phyloP scores from a whole-genome alignment of 805 yeast species.

The Sugiyamaella chiloensis region DNA sequence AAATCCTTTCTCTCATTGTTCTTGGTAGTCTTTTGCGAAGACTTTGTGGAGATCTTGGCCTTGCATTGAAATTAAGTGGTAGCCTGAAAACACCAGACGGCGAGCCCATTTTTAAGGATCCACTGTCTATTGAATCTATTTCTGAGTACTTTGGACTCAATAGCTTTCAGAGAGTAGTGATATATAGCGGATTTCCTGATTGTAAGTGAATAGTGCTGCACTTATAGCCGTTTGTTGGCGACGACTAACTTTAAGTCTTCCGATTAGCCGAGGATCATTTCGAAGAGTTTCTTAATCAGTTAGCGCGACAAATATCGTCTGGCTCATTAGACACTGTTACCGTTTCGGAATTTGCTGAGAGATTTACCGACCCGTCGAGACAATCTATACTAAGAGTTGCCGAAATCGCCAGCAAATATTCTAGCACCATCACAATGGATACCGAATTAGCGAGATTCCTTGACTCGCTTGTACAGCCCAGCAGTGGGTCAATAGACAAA shows the following conservation, averaged over 20 bases:
- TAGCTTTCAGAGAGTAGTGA: not conserved
- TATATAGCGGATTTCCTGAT: too few species aligned
- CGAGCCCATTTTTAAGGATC: not conserved
- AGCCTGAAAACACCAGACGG: not conserved
- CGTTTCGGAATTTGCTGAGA: not conserved
- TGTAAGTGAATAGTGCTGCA: too few species aligned
- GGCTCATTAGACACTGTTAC: not conserved
- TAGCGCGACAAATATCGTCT: not conserved
- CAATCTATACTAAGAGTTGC: not conserved
- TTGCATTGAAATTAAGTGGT: not conserved
- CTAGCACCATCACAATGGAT: not conserved
- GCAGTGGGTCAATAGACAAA: not conserved
- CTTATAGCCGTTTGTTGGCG: not conserved
- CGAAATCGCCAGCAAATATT: not conserved
- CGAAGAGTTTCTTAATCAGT: not conserved
- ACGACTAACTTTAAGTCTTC: not conserved
- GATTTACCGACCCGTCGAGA: not conserved
- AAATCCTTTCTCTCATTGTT: not conserved
- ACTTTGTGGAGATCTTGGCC: constrained; percentile 1
- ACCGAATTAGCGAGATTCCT: not conserved
- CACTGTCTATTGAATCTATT: not conserved
- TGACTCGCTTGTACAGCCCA: not conserved
- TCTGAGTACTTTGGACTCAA: not conserved
- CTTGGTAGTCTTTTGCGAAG: not conserved
- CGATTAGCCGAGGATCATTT: too few species aligned